phyloP scores from a whole-genome alignment of 352 stramenopile genomes.

The Phytophthora boehmeriae region DNA sequence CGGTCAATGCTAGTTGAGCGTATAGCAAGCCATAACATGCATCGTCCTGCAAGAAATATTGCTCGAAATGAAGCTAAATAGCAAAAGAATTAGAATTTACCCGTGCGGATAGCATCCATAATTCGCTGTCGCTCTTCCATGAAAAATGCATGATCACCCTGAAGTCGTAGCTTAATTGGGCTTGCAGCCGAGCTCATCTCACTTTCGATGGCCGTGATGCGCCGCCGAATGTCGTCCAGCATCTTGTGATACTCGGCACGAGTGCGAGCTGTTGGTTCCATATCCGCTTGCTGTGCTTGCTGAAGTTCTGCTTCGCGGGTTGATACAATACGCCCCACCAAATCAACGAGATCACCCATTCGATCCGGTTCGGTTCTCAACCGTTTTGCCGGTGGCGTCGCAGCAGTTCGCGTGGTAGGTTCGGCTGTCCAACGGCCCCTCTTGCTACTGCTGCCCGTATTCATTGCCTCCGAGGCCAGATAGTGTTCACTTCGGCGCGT shows the following conservation, averaged over 20 bases:
- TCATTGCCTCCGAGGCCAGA: no score
- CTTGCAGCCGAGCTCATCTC: conserved; percentile 5
- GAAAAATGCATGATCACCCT: conserved; percentile 2
- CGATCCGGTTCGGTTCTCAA: not conserved
- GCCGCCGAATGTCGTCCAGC: conserved; percentile 1
- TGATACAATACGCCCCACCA: not conserved
- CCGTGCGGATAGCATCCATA: no score
- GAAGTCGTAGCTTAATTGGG: conserved; percentile 3
- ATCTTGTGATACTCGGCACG: not conserved
- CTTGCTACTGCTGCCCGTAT: no score
- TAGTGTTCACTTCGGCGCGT: conserved; percentile 4
- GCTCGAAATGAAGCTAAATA: no score
- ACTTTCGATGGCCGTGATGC: not conserved
- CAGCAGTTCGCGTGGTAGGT: not conserved
- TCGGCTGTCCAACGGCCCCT: not conserved
- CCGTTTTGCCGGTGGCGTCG: not conserved
- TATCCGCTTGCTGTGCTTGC: not conserved
- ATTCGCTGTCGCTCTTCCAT: conserved; percentile 3
- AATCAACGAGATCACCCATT: not conserved
- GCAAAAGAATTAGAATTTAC: no score
- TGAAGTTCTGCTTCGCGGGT: not conserved
- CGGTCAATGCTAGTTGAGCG: not conserved
- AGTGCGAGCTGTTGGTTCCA: not conserved
- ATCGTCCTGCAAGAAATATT: no score
- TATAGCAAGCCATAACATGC: conserved; percentile 4